Conservation (phyloP, 257 asterid species). For the Plantago major region DNA sequence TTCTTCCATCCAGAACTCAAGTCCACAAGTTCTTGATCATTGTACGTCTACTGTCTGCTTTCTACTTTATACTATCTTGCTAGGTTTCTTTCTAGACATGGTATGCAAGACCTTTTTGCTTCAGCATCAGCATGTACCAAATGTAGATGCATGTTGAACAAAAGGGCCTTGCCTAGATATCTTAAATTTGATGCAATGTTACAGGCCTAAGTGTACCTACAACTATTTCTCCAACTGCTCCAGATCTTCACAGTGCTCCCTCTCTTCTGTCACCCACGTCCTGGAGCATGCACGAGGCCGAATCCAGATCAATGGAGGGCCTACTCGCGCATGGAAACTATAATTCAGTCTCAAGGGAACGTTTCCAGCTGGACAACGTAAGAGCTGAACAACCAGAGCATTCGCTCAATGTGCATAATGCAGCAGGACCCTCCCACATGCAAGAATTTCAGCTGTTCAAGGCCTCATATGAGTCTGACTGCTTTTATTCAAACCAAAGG, state of each 20-base stretch:
- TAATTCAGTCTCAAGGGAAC: constrained; percentile 12
- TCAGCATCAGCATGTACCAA: not conserved
- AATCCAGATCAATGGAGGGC: constrained; percentile 23
- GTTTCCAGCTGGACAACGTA: constrained; percentile 17
- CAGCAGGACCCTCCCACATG: constrained; percentile 17
- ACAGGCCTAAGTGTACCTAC: constrained; percentile 22
- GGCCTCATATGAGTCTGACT: constrained; percentile 21
- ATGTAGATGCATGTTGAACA: too few species aligned
- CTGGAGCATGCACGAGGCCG: constrained; percentile 33
- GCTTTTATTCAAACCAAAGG: constrained; percentile 23
- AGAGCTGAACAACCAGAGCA: constrained; percentile 21
- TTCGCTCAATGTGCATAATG: constrained; percentile 20
- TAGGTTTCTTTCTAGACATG: too few species aligned
- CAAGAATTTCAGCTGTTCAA: constrained; percentile 36
- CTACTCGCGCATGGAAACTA: constrained; percentile 22
- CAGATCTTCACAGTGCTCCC: constrained; percentile 36
- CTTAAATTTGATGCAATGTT: not conserved
- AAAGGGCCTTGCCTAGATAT: not conserved
- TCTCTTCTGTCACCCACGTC: constrained; percentile 55
- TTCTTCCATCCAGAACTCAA: constrained; percentile 24
- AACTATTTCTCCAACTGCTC: constrained; percentile 11
- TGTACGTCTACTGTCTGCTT: constrained; percentile 21
- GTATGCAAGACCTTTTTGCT: not conserved
- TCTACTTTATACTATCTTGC: not conserved
- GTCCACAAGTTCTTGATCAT: constrained; percentile 27